Evolutionary conservation across 2,329 filamentous ascomycete species (phyloP).

Genomic region (Cryphonectria japonica): DNA sequence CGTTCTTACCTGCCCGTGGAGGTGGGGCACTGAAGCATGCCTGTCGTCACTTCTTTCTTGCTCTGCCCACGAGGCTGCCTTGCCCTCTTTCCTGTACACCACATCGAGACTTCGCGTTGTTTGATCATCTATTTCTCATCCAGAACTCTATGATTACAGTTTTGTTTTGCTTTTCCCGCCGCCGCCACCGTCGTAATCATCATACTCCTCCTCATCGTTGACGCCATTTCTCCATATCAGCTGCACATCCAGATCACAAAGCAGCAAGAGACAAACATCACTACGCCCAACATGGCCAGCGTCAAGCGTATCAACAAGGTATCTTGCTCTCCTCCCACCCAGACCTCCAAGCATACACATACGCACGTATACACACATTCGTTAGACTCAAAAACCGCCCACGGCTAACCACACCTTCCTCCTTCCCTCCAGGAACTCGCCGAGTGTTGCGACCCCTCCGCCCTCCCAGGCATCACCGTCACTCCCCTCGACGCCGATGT

Average conservation of each 20-base stretch:
- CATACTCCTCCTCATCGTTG: too few relatives aligned
- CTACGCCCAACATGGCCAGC: conserved; percentile 20
- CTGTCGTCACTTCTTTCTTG: conserved; percentile 7
- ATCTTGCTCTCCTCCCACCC: conserved; percentile 16
- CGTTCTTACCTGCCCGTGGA: neutral
- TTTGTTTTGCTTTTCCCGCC: too few relatives aligned
- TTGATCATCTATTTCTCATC: neutral
- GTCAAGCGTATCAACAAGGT: conserved; percentile 51
- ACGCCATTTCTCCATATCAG: neutral
- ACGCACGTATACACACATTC: too few relatives aligned
- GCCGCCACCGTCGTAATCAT: neutral
- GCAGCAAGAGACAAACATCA: conserved; percentile 1
- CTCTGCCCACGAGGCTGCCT: conserved; percentile 5
- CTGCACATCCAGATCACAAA: neutral
- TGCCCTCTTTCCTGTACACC: neutral
- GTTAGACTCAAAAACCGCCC: neutral
- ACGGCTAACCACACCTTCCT: conserved; percentile 5
- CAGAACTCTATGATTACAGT: too few relatives aligned
- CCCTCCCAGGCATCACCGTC: conserved; percentile 53
- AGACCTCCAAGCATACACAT: neutral
- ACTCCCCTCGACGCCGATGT: conserved; percentile 52
- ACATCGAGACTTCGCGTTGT: neutral
- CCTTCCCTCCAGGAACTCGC: conserved; percentile 6
- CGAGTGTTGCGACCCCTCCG: conserved; percentile 6
- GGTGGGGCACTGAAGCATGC: neutral